These are phyloP conservation scores for Batrachochytrium dendrobatidis DNA, from an alignment of 371 early-diverging fungal species.

Conservation along the genomic window DNA sequence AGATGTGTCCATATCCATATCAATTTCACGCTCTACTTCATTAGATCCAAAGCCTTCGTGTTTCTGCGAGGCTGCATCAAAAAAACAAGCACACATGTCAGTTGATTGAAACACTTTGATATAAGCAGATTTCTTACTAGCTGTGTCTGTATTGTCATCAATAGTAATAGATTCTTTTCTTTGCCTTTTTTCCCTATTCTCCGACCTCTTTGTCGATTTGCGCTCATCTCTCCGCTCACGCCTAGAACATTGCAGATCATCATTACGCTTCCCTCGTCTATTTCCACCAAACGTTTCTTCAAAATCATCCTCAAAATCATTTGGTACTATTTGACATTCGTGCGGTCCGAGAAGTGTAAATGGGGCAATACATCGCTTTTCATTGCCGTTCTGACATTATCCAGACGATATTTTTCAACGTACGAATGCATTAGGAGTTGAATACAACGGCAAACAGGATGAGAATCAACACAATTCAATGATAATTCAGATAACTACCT, in stretches of 20 bases:
- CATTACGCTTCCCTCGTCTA: constrained; percentile 11
- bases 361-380: constrained; percentile 65
- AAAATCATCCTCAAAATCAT: constrained; percentile 4
- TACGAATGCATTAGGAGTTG: neutral
- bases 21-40: too few relatives aligned
- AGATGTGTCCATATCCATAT: too few relatives aligned
- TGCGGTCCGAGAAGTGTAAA: constrained; percentile 68
- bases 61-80: too few relatives aligned
- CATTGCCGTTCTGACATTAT: constrained; percentile 60
- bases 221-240: constrained; percentile 2
- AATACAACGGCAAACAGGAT: too few relatives aligned
- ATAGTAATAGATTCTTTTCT: constrained; percentile 8
- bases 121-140: too few relatives aligned
- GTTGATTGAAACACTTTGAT: too few relatives aligned
- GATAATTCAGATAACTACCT: too few relatives aligned
- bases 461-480: too few relatives aligned
- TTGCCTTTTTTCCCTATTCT: constrained; percentile 20
- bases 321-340: constrained; percentile 30
- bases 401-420: too few relatives aligned
- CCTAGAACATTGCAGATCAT: constrained; percentile 5
- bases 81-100: too few relatives aligned
- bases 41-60: too few relatives aligned
- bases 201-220: constrained; percentile 4
- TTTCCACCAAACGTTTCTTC: constrained; percentile 13
- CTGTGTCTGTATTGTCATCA: too few relatives aligned